These are phyloP conservation scores for Raphanus sativus DNA, from an alignment of 345 rosid genomes.

Conservation along the genomic window DNA sequence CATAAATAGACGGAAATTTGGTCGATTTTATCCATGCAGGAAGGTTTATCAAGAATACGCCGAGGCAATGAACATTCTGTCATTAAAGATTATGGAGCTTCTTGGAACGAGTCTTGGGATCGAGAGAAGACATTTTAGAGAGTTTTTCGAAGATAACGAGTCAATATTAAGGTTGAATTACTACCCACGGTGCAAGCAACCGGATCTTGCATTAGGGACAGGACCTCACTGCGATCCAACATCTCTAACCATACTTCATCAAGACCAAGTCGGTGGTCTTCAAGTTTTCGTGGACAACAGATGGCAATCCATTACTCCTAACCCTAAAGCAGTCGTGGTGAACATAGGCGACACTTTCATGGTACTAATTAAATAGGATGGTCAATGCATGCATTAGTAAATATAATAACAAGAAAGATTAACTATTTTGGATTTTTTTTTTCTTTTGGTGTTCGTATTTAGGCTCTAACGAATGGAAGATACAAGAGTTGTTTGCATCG, in stretches of 20 bases:
- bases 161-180: constrained; percentile 67
- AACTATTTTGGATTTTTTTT: not conserved
- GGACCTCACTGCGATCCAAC: constrained; percentile 90
- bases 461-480: constrained; percentile 36
- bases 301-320: constrained; percentile 68
- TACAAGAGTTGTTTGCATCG: constrained; percentile 69
- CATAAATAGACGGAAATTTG: not conserved
- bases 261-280: constrained; percentile 80
- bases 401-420: not conserved
- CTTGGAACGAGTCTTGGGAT: constrained; percentile 41
- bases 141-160: constrained; percentile 49
- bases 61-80: constrained; percentile 37
- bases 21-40: constrained; percentile 18
- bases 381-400: constrained; percentile 3
- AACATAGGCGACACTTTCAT: constrained; percentile 81
- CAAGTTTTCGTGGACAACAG: constrained; percentile 56
- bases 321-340: constrained; percentile 59
- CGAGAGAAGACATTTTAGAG: constrained; percentile 24
- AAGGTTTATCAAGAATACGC: constrained; percentile 37
- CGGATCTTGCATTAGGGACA: constrained; percentile 67
- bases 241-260: constrained; percentile 80
- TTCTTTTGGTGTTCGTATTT: not conserved
- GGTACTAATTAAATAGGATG: constrained; percentile 45
- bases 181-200: constrained; percentile 65
- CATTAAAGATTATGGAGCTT: constrained; percentile 38